These are phyloP conservation scores for Rhizophora mangle DNA, from an alignment of 345 rosid species.

Conservation along the genomic window DNA sequence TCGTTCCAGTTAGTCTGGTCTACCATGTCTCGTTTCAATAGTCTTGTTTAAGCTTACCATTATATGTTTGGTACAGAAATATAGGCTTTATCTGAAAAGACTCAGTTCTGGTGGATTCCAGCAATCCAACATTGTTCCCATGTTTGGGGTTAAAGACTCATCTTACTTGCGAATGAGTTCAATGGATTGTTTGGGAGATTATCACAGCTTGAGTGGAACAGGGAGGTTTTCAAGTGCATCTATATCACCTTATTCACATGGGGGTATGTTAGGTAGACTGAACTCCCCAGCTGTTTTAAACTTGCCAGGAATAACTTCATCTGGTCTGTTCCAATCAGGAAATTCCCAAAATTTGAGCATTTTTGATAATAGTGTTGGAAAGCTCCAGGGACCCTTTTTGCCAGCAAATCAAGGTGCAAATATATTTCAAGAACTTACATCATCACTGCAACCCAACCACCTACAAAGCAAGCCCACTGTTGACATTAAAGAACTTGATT, in stretches of 20 bases:
- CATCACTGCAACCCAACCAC: constrained; percentile 48
- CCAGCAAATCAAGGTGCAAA: constrained; percentile 40
- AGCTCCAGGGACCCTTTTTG: constrained; percentile 38
- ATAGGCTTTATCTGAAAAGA: constrained; percentile 76
- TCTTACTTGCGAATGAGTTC: constrained; percentile 49
- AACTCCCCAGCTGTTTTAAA: constrained; percentile 53
- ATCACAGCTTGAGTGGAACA: constrained; percentile 39
- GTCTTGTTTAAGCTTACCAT: background rate
- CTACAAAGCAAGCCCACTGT: constrained; percentile 37
- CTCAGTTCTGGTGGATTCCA: constrained; percentile 43
- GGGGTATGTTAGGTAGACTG: constrained; percentile 46
- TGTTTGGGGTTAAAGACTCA: constrained; percentile 54
- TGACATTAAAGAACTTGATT: constrained; percentile 44
- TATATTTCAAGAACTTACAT: constrained; percentile 40
- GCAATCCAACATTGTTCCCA: constrained; percentile 52
- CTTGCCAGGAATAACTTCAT: constrained; percentile 49
- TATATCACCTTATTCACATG: constrained; percentile 49
- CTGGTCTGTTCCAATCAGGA: constrained; percentile 45
- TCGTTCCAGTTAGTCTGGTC: background rate
- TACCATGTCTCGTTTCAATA: background rate
- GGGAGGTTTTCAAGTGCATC: constrained; percentile 52
- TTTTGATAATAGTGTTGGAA: constrained; percentile 42
- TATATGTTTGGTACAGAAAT: constrained; percentile 53
- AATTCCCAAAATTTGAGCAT: constrained; percentile 42
- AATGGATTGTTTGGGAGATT: constrained; percentile 57